Evolutionary conservation across 1,284 basidiomycete species (phyloP).

Genomic region (Microbotryum scabiosae): DNA sequence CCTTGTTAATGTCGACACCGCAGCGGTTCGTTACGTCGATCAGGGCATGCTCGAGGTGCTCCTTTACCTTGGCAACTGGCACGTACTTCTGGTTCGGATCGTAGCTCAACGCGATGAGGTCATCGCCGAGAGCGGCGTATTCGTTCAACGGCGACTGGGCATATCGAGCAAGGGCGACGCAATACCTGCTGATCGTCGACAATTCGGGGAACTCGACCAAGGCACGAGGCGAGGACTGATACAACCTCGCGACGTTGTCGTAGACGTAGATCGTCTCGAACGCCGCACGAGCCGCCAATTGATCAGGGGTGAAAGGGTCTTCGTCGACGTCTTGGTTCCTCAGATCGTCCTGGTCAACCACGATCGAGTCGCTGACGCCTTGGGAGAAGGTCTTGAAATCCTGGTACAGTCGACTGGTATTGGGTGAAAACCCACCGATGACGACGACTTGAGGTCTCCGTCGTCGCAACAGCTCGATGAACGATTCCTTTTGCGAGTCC

Average conservation of each 20-base stretch:
- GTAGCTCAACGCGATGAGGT: slow-evolving; percentile 71
- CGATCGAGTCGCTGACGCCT: slow-evolving; percentile 42
- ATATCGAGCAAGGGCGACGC: slow-evolving; percentile 87
- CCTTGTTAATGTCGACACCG: slow-evolving; percentile 92
- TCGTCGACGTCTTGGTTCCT: slow-evolving; percentile 22
- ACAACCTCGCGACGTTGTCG: slow-evolving; percentile 89
- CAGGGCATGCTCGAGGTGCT: slow-evolving; percentile 73
- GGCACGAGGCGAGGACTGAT: slow-evolving; percentile 82
- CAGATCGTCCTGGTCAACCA: slow-evolving; percentile 28
- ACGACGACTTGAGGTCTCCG: slow-evolving; percentile 82
- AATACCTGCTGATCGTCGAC: slow-evolving; percentile 76
- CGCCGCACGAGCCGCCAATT: slow-evolving; percentile 5
- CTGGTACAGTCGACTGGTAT: slow-evolving; percentile 26
- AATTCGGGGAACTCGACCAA: slow-evolving; percentile 76
- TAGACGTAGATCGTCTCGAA: slow-evolving; percentile 63
- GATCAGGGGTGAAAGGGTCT: slow-evolving; percentile 13
- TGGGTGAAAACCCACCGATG: slow-evolving; percentile 58
- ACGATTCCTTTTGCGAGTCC: slow-evolving; percentile 47
- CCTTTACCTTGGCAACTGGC: slow-evolving; percentile 64
- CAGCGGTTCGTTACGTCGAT: slow-evolving; percentile 85
- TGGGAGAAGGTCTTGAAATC: slow-evolving; percentile 54
- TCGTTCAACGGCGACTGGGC: slow-evolving; percentile 90
- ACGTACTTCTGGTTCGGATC: slow-evolving; percentile 75
- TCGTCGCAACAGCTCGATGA: slow-evolving; percentile 69
- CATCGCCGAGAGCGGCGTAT: slow-evolving; percentile 71